A percentile compares a stretch with the other conserved stretches of the same genome.
Evolutionary conservation across 2,329 filamentous ascomycete species (phyloP).

Genomic region (Aureobasidium uvarum): DNA sequence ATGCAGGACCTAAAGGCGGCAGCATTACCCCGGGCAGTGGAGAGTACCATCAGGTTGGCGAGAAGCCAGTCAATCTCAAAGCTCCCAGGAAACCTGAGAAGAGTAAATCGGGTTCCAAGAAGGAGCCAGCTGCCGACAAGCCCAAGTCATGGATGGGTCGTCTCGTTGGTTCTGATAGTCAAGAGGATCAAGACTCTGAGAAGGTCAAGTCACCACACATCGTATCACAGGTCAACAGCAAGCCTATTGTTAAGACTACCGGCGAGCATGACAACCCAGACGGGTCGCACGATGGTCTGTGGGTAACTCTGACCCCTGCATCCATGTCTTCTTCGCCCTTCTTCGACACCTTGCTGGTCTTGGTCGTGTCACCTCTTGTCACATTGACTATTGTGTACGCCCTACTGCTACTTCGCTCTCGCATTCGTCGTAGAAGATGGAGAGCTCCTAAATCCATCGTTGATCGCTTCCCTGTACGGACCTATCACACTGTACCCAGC

Average conservation of each 20-base stretch:
- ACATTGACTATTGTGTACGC: slow-evolving; percentile 92
- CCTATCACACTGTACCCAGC: slow-evolving; percentile 79
- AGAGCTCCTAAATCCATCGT: slow-evolving; percentile 97
- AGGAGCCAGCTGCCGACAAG: slow-evolving; percentile 3
- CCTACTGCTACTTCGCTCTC: slow-evolving; percentile 78
- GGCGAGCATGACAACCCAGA: slow-evolving; percentile 20
- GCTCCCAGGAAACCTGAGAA: slow-evolving; percentile 29
- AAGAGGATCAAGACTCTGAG: background rate
- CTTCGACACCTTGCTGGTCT: slow-evolving; percentile 91
- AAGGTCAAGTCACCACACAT: slow-evolving; percentile 6
- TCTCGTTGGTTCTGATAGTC: background rate
- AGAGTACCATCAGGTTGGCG: slow-evolving; percentile 55
- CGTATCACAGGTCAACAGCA: slow-evolving; percentile 13
- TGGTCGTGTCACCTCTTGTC: slow-evolving; percentile 91
- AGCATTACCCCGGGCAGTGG: slow-evolving; percentile 71
- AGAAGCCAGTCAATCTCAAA: slow-evolving; percentile 17
- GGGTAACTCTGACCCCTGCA: slow-evolving; percentile 93
- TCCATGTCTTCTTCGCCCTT: slow-evolving; percentile 86
- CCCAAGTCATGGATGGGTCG: slow-evolving; percentile 12
- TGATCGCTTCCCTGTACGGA: slow-evolving; percentile 88
- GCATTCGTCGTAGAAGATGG: slow-evolving; percentile 87
- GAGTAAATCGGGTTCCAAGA: slow-evolving; percentile 18
- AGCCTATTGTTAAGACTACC: background rate
- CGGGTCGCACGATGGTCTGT: slow-evolving; percentile 68
- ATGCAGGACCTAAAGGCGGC: slow-evolving; percentile 56